phyloP scores from a whole-genome alignment of 2,329 filamentous ascomycete species.

The Trichocomaceae sp. region DNA sequence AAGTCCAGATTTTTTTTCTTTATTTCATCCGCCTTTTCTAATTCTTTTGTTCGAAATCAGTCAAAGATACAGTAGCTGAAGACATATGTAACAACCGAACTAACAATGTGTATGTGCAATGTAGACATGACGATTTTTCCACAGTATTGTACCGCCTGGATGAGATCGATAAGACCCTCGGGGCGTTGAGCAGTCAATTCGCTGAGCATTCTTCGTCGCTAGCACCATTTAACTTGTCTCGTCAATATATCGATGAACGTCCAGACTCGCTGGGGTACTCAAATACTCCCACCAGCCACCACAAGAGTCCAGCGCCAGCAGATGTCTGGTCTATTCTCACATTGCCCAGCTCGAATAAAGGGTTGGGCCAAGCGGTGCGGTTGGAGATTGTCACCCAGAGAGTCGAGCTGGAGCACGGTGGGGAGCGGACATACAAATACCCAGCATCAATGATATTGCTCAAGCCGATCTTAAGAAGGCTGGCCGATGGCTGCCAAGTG shows the following conservation, averaged over 20 bases:
- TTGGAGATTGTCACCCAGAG: constrained; percentile 1
- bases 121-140: constrained; percentile 7
- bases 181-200: constrained; percentile 1
- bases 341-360: neutral
- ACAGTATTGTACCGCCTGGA: constrained; percentile 3
- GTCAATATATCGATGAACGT: neutral
- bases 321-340: neutral
- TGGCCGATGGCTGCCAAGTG: neutral
- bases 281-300: neutral
- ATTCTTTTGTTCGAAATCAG: neutral
- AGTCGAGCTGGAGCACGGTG: constrained; percentile 4
- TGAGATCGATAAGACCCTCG: neutral
- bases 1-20: neutral
- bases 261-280: neutral
- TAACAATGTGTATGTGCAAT: neutral
- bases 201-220: neutral
- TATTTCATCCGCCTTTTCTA: neutral
- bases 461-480: neutral
- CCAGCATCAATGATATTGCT: constrained; percentile 4
- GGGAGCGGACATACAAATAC: constrained; percentile 1
- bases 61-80: neutral
- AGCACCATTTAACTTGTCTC: neutral
- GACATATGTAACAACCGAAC: neutral
- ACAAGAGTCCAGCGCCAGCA: neutral
- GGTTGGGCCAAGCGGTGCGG: neutral